Evolutionary conservation across 208 protist genomes (phyloP), one percentile per base, ranked within the genome.

Genomic region (Trichomonas gallinae): DNA sequence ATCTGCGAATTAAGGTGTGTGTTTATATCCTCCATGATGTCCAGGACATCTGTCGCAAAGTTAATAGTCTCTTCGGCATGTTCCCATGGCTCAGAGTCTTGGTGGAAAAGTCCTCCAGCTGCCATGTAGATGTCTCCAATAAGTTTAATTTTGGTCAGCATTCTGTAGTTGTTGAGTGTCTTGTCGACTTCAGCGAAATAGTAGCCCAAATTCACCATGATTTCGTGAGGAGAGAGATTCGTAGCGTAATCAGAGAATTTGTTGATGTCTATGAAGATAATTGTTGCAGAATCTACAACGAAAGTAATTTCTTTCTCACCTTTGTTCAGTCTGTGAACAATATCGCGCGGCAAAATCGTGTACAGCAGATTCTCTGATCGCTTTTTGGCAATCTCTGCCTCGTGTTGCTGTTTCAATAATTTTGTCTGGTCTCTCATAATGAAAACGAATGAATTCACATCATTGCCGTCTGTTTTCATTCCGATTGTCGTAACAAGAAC

Each of bases 211-310:
- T 26, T 44, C 8, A 0, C 0, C 26, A 93, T 34, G 8, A 93
- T 51, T 38, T 93, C n/a, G 17, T 48, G 0, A 0, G 87, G 44
- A 0, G 44, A 40, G 1, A 93, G 46, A 93, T 23, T 48, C 15
- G n/a, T 0, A 38, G 44, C 2, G 51, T 36, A 51, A 0, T 93
- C 44, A 21, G 44, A 34, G 26, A 93, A 93, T 93, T 93, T 93
- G 42, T 93, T 44, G 31, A 93, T 93, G 38, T 93, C 87, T 34
- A 93, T 51, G n/a, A 93, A 93, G 9, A 93, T 51, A 51, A 93
- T 51, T 6, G 87, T 58, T 38, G 87, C 23, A 34, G 3, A 38
- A 38, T 23, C 6, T 38, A 51, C 87, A 51, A 31, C 45, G 21
- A 93, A 93, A 26, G 87, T 38, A 38, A 93, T 93, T 38, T 58